Percentiles rank a stretch among this genome's conserved stretches.
phyloP scores from a whole-genome alignment of 2,329 filamentous ascomycete species.

The Aspergillus versicolor region DNA sequence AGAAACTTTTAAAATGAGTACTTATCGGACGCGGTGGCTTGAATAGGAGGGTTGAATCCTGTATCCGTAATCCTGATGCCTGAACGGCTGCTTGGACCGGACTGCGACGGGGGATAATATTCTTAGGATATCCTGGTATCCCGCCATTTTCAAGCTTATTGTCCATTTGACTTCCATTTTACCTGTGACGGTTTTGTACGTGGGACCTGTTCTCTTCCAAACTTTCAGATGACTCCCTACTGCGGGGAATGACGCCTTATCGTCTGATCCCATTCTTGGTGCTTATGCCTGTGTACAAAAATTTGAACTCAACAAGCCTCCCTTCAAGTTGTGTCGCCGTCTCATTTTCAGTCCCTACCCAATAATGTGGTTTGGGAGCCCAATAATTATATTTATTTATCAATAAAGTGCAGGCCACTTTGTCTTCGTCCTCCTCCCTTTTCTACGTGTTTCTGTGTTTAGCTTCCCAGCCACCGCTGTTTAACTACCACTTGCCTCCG shows the following conservation, averaged over 20 bases:
- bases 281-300: not conserved
- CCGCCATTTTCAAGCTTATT: not conserved
- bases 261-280: slow-evolving; percentile 19
- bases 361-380: slow-evolving; percentile 14
- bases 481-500: slow-evolving; percentile 4
- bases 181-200: not conserved
- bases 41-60: not conserved
- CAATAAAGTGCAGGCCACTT: slow-evolving; percentile 19
- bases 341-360: not conserved
- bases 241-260: slow-evolving; percentile 21
- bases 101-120: not conserved
- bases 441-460: slow-evolving; percentile 6
- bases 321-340: not conserved
- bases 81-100: not conserved
- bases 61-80: not conserved
- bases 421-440: slow-evolving; percentile 3
- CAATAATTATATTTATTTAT: slow-evolving; percentile 11
- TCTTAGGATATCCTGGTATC: not conserved
- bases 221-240: slow-evolving; percentile 7
- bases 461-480: slow-evolving; percentile 11
- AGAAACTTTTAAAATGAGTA: no score
- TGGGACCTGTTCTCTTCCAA: not conserved
- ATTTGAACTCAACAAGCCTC: not conserved
- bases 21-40: no score
- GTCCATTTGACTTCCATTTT: slow-evolving; percentile 3